phyloP scores from a whole-genome alignment of 2,329 filamentous ascomycete species.

The Aspergillus pseudoglaucus region DNA sequence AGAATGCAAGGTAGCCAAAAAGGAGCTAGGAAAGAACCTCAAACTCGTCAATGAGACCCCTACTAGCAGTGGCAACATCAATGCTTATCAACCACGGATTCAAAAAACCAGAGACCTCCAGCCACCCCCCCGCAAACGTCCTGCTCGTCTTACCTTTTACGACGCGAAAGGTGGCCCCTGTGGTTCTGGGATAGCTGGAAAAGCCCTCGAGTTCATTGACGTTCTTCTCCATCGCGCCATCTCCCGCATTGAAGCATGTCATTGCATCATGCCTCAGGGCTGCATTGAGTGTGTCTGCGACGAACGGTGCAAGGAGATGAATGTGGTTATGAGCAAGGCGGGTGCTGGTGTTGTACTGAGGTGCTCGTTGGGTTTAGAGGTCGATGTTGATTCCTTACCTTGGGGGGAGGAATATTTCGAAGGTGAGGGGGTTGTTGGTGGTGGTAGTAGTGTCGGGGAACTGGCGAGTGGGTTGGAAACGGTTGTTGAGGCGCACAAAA shows the following conservation, averaged over 20 bases:
- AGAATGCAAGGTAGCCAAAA: slow-evolving; percentile 83
- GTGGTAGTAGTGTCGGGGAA: slow-evolving; percentile 46
- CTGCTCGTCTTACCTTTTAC: slow-evolving; percentile 86
- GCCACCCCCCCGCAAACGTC: slow-evolving; percentile 61
- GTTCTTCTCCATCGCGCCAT: slow-evolving; percentile 69
- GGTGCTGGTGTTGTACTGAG: slow-evolving; percentile 77
- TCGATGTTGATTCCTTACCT: slow-evolving; percentile 76
- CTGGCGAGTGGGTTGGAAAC: slow-evolving; percentile 72
- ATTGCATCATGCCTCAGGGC: slow-evolving; percentile 60
- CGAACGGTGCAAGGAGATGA: slow-evolving; percentile 75
- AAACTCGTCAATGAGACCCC: slow-evolving; percentile 19
- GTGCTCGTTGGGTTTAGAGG: slow-evolving; percentile 65
- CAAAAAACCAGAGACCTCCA: slow-evolving; percentile 15
- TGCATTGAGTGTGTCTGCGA: slow-evolving; percentile 87
- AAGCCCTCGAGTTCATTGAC: slow-evolving; percentile 90
- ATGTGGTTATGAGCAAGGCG: slow-evolving; percentile 89
- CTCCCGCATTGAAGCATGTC: slow-evolving; percentile 66
- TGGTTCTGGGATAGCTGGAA: slow-evolving; percentile 80
- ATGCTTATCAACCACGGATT: neutral
- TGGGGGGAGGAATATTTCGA: slow-evolving; percentile 74
- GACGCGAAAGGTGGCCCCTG: slow-evolving; percentile 83
- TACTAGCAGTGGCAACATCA: neutral
- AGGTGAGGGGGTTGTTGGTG: slow-evolving; percentile 61
- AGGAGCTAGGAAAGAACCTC: slow-evolving; percentile 69
- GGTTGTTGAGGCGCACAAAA: slow-evolving; percentile 64